Conservation (phyloP, 176 grass and related monocot species). For the Triticum timopheevii region DNA sequence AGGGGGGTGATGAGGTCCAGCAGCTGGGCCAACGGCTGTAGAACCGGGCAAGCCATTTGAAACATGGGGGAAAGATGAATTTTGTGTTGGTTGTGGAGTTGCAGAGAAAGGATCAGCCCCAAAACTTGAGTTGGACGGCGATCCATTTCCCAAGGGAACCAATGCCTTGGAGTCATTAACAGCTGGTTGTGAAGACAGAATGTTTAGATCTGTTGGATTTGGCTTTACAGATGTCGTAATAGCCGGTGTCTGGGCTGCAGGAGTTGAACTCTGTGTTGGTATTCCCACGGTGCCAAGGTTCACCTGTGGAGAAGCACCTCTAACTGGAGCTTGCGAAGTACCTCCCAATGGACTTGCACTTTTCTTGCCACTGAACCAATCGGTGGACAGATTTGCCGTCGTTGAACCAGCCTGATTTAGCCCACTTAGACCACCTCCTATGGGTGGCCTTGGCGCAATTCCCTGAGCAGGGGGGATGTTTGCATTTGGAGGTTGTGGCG, state of each 20-base stretch:
- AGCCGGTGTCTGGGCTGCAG: constrained; percentile 32
- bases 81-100: constrained; percentile 49
- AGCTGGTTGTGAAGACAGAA: constrained; percentile 45
- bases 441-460: constrained; percentile 43
- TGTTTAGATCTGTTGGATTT: constrained; percentile 34
- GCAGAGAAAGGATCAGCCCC: constrained; percentile 46
- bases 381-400: constrained; percentile 62
- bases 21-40: constrained; percentile 29
- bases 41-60: constrained; percentile 42
- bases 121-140: constrained; percentile 53
- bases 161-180: constrained; percentile 60
- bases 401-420: constrained; percentile 46
- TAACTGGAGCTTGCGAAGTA: constrained; percentile 52
- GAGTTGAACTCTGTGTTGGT: constrained; percentile 42
- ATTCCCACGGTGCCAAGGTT: constrained; percentile 46
- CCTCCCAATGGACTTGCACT: constrained; percentile 49
- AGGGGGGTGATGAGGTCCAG: constrained; percentile 50
- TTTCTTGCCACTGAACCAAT: constrained; percentile 81
- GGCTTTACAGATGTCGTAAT: constrained; percentile 12
- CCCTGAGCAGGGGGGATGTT: constrained; percentile 38
- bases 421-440: constrained; percentile 31
- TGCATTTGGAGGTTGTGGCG: constrained; percentile 50
- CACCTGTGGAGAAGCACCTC: constrained; percentile 44
- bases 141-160: constrained; percentile 64
- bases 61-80: constrained; percentile 39